Evolutionary conservation across 2,329 filamentous ascomycete genomes (phyloP), one percentile per base, ranked within the genome.

Genomic region (Huntiella decipiens): DNA sequence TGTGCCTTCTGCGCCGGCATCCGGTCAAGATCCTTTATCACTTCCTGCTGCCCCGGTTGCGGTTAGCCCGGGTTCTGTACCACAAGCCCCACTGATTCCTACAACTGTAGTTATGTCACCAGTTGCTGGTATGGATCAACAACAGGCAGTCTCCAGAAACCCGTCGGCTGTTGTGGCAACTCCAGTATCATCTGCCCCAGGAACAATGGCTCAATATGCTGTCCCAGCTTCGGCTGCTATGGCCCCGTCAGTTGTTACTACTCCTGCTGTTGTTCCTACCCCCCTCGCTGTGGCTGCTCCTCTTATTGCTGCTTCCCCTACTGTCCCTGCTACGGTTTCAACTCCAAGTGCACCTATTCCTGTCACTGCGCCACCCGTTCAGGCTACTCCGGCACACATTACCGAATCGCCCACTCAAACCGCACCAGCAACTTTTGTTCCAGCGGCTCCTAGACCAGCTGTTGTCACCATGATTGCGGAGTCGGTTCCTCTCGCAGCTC

Each of bases 401-500:
- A 44, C 47, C 5, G 35, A 35, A 10, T 34, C 34, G 6, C 22
- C 36, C 11, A 48, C 43, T 15, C 45, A 42, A 7, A 36, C 46
- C 7, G 13, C 47, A 8, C 44, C 47, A n/a, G 46, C 44, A 4
- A 44, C 46, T 15, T 32, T 44, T 10, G 19, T 49, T 19, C 19
- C 19, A 13, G 47, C 47, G 8, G 22, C 22, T 28, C 22, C 22
- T 28, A 28, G 8, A 10, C 22, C 22, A 28, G 35, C 39, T 7
- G 39, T 40, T 12, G 36, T 40, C n/a, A 48, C 43, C 12, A 45
- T 43, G 5, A 44, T 49, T 10, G 11, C 47, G 7, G 47, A 44
- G 11, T 49, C 44, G 4, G 47, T 49, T 15, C 36, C 47, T 5
- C 19, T 49, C 13, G 33, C 19, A 13, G 47, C 47, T 12, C 47